Evolutionary conservation across 768 basidiomycete genomes (phyloP).

Genomic region (Leccinellum luteum): DNA sequence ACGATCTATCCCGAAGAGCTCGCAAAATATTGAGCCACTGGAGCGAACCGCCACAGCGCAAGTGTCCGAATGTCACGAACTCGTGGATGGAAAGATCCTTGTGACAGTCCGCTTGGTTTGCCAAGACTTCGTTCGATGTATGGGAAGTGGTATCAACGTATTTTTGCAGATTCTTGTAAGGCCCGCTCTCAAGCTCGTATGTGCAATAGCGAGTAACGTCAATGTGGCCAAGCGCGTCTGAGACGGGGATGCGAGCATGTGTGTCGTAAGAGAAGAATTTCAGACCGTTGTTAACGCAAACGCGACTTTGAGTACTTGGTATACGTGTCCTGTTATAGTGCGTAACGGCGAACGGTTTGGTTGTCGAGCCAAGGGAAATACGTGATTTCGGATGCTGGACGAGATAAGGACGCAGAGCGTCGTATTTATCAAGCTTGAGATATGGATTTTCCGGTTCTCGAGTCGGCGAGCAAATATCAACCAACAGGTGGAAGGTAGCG

Average conservation of each 20-base stretch:
- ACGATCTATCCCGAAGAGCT: slow-evolving; percentile 36
- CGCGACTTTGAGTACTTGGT: slow-evolving; percentile 12
- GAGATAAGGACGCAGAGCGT: slow-evolving; percentile 10
- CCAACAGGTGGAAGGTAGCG: slow-evolving; percentile 37
- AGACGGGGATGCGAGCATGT: slow-evolving; percentile 5
- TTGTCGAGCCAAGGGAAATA: slow-evolving; percentile 21
- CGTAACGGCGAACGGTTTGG: slow-evolving; percentile 23
- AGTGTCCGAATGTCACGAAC: slow-evolving; percentile 39
- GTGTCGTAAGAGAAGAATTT: slow-evolving; percentile 29
- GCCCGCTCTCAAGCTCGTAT: slow-evolving; percentile 27
- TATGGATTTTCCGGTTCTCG: slow-evolving; percentile 7
- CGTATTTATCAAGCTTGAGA: slow-evolving; percentile 14
- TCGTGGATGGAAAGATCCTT: slow-evolving; percentile 42
- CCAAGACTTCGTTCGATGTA: slow-evolving; percentile 42
- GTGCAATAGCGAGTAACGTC: slow-evolving; percentile 27
- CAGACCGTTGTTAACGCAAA: slow-evolving; percentile 33
- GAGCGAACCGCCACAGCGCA: slow-evolving; percentile 42
- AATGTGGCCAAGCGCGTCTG: slow-evolving; percentile 8
- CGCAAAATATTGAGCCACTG: slow-evolving; percentile 52
- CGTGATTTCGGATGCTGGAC: slow-evolving; percentile 18
- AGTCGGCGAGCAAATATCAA: slow-evolving; percentile 33
- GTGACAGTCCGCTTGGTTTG: slow-evolving; percentile 42
- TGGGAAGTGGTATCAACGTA: slow-evolving; percentile 36
- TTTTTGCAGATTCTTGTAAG: slow-evolving; percentile 36
- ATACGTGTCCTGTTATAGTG: slow-evolving; percentile 28